Evolutionary conservation across 805 yeast genomes (phyloP), one percentile per base, ranked within the genome.

Genomic region (Metschnikowia corniflorae): DNA sequence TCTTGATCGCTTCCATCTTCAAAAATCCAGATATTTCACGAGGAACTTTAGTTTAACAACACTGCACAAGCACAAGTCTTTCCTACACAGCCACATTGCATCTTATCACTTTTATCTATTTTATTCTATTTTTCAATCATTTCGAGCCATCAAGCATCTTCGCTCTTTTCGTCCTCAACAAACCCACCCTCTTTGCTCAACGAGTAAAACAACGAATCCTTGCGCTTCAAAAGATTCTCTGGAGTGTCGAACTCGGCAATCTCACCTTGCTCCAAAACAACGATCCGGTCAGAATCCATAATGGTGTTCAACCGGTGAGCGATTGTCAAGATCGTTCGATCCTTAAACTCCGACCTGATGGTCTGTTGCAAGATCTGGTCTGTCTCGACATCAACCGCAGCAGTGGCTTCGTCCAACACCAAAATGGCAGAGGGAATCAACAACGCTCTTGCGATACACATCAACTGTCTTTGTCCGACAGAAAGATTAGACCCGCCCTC

Each of bases 311-410:
- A 66, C 65, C 95, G 73, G 57, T 85, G 95, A 1, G 95, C 95
- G 64, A 85, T 85, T 1, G 94, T 85, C 48, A 85, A 65, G 49
- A 85, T 85, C 0, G 94, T 85, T 58, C 88, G 73, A 36, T 82
- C 82, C 45, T 77, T 75, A 54, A 85, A 85, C 27, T 84, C 87
- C 1, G 71, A 62, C 60, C 93, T 72, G 34, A 85, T 85, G 2
- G 95, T 85, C 43, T 81, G 77, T 63, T 85, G 94, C 35, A 85
- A 71, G 37, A 84, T 73, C 43, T 77, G 65, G 60, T 85, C 95
- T 2, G 95, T 85, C 54, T 83, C 86, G 24, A 84, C 89, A 61
- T 85, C 95, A 34, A 85, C 93, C 5, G 91, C 88, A 4, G 95
- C 93, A 2, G 95, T 85, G 9, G 94, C 94, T 61, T 85, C 95